Base-by-base conservation (phyloP, 2,329 filamentous ascomycete genomes). In the Penicillium freii region DNA sequence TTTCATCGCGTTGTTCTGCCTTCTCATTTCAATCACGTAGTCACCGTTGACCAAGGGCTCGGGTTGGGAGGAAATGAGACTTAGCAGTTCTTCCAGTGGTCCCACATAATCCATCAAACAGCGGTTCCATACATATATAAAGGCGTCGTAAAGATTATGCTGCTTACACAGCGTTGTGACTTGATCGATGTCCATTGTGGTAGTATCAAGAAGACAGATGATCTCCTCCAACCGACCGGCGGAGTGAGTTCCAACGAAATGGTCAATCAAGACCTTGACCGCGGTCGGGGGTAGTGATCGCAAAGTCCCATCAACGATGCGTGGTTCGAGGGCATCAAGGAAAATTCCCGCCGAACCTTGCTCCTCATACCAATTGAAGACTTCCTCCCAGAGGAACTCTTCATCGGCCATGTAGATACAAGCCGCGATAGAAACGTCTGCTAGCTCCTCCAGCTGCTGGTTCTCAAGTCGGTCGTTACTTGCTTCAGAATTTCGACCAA, bases 61-160 rank as follows among this genome's bases (percentile, higher is more conserved):
- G 17, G 58, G 54, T 25, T 62, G 57, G 0, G 64, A 51, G 19
- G 69, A 65, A 23, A 72, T 70, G 46, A 79, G 75, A 54, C 80
- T 71, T 25, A 97, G 79, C 2, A 99, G 82, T 60, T 97, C 92
- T 64, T 91, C 88, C 56, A 97, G 80, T 1, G 94, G 93, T 1
- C 92, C 95, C 60, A 97, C 87, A 68, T 95, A 97, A 73, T 99
- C 95, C 60, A 81, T 80, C 29, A 99, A 79, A 3, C 91, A 92
- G 73, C 91, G 88, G 59, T 96, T 97, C 94, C 94, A 99, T 54
- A 99, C 90, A 71, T 97, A 97, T 43, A 95, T 92, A 56, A 97
- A 84, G 2, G 94, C 95, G 74, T 99, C 95, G 70, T 97, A 99
- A 4, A 99, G 82, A 63, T 89, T 86, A 72, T 97, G 87, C 70